These are phyloP conservation scores for Plasmodium cynomolgi DNA, from an alignment of 169 alveolate genomes.

Conservation along the genomic window DNA sequence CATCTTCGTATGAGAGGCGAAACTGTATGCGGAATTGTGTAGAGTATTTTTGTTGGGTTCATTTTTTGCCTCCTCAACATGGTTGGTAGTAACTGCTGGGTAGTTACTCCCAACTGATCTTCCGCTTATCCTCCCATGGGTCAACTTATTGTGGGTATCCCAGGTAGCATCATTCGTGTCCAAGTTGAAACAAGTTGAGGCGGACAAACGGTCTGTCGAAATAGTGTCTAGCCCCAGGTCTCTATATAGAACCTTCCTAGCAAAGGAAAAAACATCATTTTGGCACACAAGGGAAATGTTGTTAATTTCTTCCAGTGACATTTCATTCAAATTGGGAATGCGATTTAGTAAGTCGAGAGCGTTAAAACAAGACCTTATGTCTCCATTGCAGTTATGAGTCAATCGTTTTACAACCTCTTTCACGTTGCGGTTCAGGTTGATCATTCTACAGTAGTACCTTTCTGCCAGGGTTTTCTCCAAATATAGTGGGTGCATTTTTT, in stretches of 20 bases:
- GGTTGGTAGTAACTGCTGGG: not conserved
- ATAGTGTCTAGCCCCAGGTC: not conserved
- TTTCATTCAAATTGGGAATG: conserved; percentile 26
- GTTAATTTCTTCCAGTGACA: conserved; percentile 37
- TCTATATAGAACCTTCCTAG: conserved; percentile 43
- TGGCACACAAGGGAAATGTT: conserved; percentile 30
- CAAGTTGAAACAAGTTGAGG: not conserved
- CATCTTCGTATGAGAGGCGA: not conserved
- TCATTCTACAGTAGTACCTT: conserved; percentile 59
- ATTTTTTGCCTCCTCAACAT: not conserved
- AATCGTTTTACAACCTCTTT: conserved; percentile 39
- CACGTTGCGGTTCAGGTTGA: conserved; percentile 28
- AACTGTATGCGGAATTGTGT: not conserved
- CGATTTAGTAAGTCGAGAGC: conserved; percentile 67
- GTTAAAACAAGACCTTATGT: conserved; percentile 70
- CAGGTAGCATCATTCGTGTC: not conserved
- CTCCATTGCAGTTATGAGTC: conserved; percentile 71
- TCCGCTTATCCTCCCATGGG: not conserved
- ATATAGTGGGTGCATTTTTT: conserved; percentile 58
- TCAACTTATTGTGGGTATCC: not conserved
- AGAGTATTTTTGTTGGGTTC: not conserved
- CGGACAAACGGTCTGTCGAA: not conserved
- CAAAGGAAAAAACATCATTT: conserved; percentile 69
- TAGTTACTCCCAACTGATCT: not conserved
- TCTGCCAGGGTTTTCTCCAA: conserved; percentile 47